phyloP scores from a whole-genome alignment of 2,329 filamentous ascomycete genomes.

The Achaetomium macrosporum region DNA sequence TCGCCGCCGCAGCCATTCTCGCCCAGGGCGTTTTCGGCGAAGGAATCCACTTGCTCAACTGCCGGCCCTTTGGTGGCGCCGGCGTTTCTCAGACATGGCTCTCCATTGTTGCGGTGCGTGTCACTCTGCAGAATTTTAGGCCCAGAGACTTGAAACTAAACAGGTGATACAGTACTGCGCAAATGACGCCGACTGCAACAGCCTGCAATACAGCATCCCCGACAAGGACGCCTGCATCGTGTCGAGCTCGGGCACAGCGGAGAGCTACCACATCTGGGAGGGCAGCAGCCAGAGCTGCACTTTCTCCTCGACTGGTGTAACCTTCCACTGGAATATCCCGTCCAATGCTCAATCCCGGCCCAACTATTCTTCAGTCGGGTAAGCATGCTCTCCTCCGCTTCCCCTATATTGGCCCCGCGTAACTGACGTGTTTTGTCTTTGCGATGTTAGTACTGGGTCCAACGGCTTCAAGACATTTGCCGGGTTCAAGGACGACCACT shows the following conservation, averaged over 20 bases:
- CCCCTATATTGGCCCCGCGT: too few relatives aligned
- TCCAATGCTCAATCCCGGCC: not conserved
- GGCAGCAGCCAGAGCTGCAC: conserved; percentile 5
- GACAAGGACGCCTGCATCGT: conserved; percentile 11
- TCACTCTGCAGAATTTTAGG: not conserved
- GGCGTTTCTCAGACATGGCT: conserved; percentile 9
- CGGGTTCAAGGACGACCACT: conserved; percentile 3
- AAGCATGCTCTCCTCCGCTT: not conserved
- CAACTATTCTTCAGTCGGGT: conserved; percentile 1
- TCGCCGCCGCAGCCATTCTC: conserved; percentile 6
- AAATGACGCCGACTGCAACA: conserved; percentile 22
- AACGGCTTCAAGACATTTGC: conserved; percentile 4
- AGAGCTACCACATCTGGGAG: conserved; percentile 16
- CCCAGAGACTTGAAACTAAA: not conserved
- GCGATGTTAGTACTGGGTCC: not conserved
- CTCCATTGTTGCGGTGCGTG: conserved; percentile 8
- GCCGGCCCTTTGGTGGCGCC: conserved; percentile 8
- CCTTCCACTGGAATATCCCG: conserved; percentile 7
- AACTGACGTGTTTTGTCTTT: not conserved
- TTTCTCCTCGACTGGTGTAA: not conserved
- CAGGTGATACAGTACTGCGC: conserved; percentile 16
- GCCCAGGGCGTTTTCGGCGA: conserved; percentile 7
- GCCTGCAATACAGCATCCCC: not conserved
- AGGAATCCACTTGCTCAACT: conserved; percentile 22
- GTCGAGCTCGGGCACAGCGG: not conserved